These are phyloP conservation scores for Trichoderma atrobrunneum DNA, from an alignment of 2,329 filamentous ascomycete genomes.

Conservation along the genomic window DNA sequence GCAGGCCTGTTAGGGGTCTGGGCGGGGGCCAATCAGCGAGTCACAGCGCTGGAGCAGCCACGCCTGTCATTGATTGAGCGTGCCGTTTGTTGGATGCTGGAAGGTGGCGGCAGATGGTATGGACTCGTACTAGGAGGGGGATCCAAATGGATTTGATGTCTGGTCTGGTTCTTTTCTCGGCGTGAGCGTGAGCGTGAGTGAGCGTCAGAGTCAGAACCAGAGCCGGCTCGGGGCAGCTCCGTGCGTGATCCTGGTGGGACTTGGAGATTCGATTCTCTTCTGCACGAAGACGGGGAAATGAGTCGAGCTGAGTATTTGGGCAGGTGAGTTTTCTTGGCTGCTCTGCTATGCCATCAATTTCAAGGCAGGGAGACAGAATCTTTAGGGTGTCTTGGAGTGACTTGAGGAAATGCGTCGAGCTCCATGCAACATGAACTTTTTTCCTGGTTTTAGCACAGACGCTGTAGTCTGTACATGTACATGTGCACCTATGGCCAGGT, in stretches of 20 bases:
- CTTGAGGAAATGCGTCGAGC: background rate
- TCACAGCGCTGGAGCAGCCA: conserved; percentile 27
- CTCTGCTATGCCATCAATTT: background rate
- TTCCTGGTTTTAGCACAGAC: background rate
- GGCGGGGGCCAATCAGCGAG: conserved; percentile 33
- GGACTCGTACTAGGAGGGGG: background rate
- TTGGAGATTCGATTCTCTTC: background rate
- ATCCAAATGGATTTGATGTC: background rate
- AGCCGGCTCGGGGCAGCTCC: conserved; percentile 7
- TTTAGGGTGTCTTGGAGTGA: background rate
- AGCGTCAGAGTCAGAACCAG: conserved; percentile 7
- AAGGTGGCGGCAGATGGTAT: conserved; percentile 14
- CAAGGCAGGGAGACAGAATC: background rate
- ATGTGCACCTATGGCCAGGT: background rate
- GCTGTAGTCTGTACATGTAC: background rate
- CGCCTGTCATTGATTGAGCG: conserved; percentile 23
- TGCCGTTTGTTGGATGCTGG: background rate
- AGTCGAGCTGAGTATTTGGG: background rate
- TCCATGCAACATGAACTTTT: background rate
- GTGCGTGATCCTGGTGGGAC: background rate
- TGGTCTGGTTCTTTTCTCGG: background rate
- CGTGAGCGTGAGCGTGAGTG: background rate
- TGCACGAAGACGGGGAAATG: background rate
- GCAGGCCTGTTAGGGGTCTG: conserved; percentile 28
- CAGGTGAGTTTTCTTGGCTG: background rate